Percentiles rank a stretch among this genome's conserved stretches.
These are phyloP conservation scores for Closterium sp. DNA, from an alignment of 139 green algal species.

Conservation along the genomic window DNA sequence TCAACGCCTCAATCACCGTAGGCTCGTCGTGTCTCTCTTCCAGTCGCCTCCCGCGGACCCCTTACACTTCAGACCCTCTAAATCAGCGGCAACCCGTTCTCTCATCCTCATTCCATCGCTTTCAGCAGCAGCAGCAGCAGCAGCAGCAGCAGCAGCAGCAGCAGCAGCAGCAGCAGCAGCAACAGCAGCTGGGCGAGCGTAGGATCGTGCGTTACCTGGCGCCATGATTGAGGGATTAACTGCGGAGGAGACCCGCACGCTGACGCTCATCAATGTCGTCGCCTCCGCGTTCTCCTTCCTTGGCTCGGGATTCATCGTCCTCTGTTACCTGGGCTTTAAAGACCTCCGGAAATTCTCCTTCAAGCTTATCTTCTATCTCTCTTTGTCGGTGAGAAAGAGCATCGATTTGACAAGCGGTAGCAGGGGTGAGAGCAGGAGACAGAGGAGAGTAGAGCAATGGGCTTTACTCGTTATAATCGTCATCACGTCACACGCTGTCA, in stretches of 20 bases:
- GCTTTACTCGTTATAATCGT: not conserved
- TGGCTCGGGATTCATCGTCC: conserved; percentile 37
- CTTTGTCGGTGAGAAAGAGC: conserved; percentile 31
- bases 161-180: not conserved
- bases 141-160: conserved; percentile 5
- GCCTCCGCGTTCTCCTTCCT: conserved; percentile 24
- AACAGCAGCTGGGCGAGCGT: not conserved
- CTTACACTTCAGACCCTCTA: not conserved
- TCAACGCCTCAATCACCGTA: not conserved
- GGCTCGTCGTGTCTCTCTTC: not conserved
- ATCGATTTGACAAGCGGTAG: not conserved
- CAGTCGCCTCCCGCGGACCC: not conserved
- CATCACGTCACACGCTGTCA: not conserved
- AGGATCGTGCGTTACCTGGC: not conserved
- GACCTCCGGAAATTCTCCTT: conserved; percentile 50
- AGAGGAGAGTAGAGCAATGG: not conserved
- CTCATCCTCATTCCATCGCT: no score
- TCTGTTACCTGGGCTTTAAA: conserved; percentile 45
- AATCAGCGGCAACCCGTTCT: no score
- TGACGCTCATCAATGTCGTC: conserved; percentile 25
- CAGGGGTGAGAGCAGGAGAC: not conserved
- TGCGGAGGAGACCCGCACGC: not conserved
- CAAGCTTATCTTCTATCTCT: conserved; percentile 46
- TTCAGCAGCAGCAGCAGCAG: conserved; percentile 1
- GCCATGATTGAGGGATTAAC: conserved; percentile 1